phyloP scores from a whole-genome alignment of 768 basidiomycete genomes.

The Amanita pallidorosea region DNA sequence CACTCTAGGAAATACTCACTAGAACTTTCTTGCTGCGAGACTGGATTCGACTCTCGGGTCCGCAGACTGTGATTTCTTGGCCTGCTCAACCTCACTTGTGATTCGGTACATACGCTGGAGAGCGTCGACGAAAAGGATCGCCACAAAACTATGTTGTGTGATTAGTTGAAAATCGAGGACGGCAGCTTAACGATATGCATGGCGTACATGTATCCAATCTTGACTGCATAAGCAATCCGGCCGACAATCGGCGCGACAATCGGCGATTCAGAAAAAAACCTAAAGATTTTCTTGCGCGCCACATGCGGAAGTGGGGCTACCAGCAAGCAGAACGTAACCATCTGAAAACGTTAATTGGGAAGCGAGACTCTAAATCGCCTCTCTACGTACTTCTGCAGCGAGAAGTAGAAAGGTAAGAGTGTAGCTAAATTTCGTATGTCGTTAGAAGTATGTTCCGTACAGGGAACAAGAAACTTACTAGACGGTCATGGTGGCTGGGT shows the following conservation, averaged over 20 bases:
- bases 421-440: slow-evolving; percentile 37
- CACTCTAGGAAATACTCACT: slow-evolving; percentile 36
- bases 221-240: slow-evolving; percentile 83
- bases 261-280: slow-evolving; percentile 57
- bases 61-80: slow-evolving; percentile 43
- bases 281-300: slow-evolving; percentile 60
- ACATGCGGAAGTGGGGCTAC: slow-evolving; percentile 79
- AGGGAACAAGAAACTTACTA: slow-evolving; percentile 21
- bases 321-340: slow-evolving; percentile 77
- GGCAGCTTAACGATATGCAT: slow-evolving; percentile 8
- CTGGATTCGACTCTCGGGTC: slow-evolving; percentile 79
- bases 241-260: slow-evolving; percentile 64
- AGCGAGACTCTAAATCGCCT: neutral
- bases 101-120: slow-evolving; percentile 87
- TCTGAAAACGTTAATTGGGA: slow-evolving; percentile 25
- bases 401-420: slow-evolving; percentile 73
- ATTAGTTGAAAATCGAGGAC: neutral
- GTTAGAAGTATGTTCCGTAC: slow-evolving; percentile 9
- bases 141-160: slow-evolving; percentile 53
- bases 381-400: slow-evolving; percentile 48
- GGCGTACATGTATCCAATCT: slow-evolving; percentile 86
- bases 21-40: slow-evolving; percentile 88
- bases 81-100: slow-evolving; percentile 57
- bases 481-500: slow-evolving; percentile 30
- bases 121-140: slow-evolving; percentile 82